Evolutionary conservation across 768 basidiomycete species (phyloP).

Genomic region (Heimioporus sp.): DNA sequence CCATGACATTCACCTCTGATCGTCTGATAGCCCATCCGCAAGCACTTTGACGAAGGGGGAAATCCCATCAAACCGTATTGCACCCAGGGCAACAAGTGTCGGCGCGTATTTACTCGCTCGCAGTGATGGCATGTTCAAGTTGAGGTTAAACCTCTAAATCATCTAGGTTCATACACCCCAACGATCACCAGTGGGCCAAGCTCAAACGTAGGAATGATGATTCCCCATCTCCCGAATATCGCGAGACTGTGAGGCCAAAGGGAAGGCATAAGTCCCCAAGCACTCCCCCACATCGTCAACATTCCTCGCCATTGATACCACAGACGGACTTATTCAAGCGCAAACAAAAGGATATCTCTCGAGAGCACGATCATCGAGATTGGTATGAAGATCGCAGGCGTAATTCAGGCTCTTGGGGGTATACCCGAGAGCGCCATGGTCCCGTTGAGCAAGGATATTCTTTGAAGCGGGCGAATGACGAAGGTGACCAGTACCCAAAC

Average conservation of each 20-base stretch:
- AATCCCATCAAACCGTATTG: slow-evolving; percentile 42
- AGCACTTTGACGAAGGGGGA: slow-evolving; percentile 51
- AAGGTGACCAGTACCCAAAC: slow-evolving; percentile 22
- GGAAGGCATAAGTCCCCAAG: slow-evolving; percentile 22
- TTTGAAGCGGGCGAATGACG: slow-evolving; percentile 26
- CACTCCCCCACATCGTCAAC: slow-evolving; percentile 17
- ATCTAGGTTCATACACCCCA: slow-evolving; percentile 49
- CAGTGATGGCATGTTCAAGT: slow-evolving; percentile 4
- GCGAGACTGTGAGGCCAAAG: slow-evolving; percentile 21
- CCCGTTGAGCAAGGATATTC: slow-evolving; percentile 14
- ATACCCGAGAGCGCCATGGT: slow-evolving; percentile 18
- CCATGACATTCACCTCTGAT: slow-evolving; percentile 4
- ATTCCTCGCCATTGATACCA: slow-evolving; percentile 39
- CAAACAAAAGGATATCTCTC: slow-evolving; percentile 22
- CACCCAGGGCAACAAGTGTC: slow-evolving; percentile 47
- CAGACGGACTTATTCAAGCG: slow-evolving; percentile 44
- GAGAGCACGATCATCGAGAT: slow-evolving; percentile 23
- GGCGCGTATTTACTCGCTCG: slow-evolving; percentile 35
- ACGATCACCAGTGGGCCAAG: slow-evolving; percentile 42
- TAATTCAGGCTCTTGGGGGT: slow-evolving; percentile 21
- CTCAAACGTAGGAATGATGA: slow-evolving; percentile 17
- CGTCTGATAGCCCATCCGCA: slow-evolving; percentile 15
- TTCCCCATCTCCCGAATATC: slow-evolving; percentile 19
- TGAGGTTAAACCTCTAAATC: slow-evolving; percentile 2
- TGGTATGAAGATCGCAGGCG: slow-evolving; percentile 24